Evolutionary conservation across 2,329 filamentous ascomycete species (phyloP).

Genomic region (Fusarium odoratissimum): DNA sequence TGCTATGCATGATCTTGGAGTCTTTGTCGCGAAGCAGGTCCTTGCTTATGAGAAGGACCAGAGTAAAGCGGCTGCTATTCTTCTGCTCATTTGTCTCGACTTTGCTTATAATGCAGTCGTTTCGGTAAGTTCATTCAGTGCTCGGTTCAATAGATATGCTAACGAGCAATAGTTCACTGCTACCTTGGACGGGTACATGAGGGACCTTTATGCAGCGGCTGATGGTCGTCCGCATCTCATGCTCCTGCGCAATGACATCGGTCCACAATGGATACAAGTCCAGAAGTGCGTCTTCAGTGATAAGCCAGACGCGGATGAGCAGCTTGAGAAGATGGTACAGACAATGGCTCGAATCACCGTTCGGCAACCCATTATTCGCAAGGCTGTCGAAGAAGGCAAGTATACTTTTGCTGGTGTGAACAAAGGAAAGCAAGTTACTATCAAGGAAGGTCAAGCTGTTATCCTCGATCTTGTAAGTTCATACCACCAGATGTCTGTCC

Average conservation of each 20-base stretch:
- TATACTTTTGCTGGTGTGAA: background rate
- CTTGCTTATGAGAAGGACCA: background rate
- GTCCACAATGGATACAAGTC: background rate
- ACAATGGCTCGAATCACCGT: background rate
- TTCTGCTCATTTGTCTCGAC: constrained; percentile 2
- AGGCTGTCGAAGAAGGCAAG: fast-evolving
- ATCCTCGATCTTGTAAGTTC: background rate
- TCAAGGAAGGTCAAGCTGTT: background rate
- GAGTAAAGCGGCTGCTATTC: background rate
- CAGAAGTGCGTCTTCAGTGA: background rate
- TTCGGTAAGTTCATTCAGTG: background rate
- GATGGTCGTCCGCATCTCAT: background rate
- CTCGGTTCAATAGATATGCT: no score
- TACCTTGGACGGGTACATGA: constrained; percentile 3
- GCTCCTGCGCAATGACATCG: fast-evolving
- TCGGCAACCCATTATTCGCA: background rate
- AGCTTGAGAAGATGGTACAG: background rate
- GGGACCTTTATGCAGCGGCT: background rate
- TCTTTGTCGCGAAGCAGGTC: background rate
- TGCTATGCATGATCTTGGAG: constrained; percentile 3
- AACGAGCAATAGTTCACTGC: background rate
- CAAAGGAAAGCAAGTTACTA: background rate
- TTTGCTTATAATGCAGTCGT: constrained; percentile 13
- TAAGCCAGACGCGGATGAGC: background rate
- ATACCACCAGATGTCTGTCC: no score